Percentiles rank a stretch among this genome's conserved stretches.
phyloP scores from a whole-genome alignment of 768 basidiomycete genomes.

The Phlebiopsis gigantea region DNA sequence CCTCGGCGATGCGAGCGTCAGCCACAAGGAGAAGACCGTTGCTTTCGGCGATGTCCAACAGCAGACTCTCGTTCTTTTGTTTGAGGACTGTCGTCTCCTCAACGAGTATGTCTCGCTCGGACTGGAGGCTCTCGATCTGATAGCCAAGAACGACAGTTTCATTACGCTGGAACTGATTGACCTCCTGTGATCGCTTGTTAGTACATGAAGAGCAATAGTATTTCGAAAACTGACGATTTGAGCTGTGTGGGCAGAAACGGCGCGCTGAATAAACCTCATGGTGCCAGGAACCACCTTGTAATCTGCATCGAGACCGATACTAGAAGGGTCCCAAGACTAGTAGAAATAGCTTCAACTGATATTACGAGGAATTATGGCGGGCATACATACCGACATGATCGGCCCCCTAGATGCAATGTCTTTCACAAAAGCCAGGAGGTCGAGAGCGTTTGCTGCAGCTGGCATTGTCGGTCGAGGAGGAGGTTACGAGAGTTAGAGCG shows the following conservation, averaged over 20 bases:
- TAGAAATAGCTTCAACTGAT: too few species aligned
- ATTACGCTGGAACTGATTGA: background rate
- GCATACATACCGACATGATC: background rate
- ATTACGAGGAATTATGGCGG: too few species aligned
- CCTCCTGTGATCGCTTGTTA: background rate
- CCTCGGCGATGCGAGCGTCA: background rate
- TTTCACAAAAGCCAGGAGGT: background rate
- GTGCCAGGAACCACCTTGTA: background rate
- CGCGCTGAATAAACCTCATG: background rate
- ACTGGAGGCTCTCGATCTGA: background rate
- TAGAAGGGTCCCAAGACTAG: too few species aligned
- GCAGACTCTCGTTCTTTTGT: background rate
- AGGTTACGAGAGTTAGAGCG: background rate
- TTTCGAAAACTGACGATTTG: background rate
- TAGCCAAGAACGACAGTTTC: background rate
- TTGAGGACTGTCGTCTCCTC: background rate
- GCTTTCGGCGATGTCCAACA: background rate
- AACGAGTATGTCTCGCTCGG: background rate
- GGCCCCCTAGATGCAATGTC: background rate
- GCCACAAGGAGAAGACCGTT: background rate
- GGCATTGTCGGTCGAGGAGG: background rate
- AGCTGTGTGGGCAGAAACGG: background rate
- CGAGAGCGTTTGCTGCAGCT: background rate
- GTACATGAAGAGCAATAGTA: background rate
- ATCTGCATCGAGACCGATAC: background rate